These are phyloP conservation scores for Neurospora tetrasperma DNA, from an alignment of 495 filamentous ascomycete genomes.

Conservation along the genomic window DNA sequence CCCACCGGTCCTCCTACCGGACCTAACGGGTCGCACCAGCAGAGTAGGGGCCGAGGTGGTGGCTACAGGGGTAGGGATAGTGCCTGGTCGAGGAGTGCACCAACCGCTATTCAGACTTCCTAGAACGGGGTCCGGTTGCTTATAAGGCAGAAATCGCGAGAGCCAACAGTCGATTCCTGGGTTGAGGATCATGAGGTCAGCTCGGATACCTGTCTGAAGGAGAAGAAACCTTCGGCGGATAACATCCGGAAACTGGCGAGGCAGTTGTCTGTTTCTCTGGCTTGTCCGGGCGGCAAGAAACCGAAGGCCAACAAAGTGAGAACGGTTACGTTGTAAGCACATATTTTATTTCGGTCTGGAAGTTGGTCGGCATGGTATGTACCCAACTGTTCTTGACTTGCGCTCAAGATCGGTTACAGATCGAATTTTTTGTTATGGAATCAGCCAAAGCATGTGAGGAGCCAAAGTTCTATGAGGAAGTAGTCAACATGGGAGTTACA, in stretches of 20 bases:
- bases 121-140: background rate
- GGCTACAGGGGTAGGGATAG: constrained; percentile 20
- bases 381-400: background rate
- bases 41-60: constrained; percentile 17
- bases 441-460: background rate
- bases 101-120: constrained; percentile 19
- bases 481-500: background rate
- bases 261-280: background rate
- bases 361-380: background rate
- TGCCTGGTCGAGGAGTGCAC: constrained; percentile 20
- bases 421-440: background rate
- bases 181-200: background rate
- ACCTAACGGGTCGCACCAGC: constrained; percentile 3
- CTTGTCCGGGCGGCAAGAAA: background rate
- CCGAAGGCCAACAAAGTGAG: background rate
- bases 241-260: background rate
- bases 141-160: background rate
- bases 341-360: background rate
- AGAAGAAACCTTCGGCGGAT: background rate
- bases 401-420: background rate
- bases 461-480: background rate
- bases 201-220: background rate
- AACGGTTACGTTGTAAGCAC: background rate
- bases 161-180: background rate
- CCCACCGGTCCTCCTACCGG: constrained; percentile 3